Evolutionary conservation across 2,329 filamentous ascomycete genomes (phyloP).

Genomic region (Colletotrichum sp.): DNA sequence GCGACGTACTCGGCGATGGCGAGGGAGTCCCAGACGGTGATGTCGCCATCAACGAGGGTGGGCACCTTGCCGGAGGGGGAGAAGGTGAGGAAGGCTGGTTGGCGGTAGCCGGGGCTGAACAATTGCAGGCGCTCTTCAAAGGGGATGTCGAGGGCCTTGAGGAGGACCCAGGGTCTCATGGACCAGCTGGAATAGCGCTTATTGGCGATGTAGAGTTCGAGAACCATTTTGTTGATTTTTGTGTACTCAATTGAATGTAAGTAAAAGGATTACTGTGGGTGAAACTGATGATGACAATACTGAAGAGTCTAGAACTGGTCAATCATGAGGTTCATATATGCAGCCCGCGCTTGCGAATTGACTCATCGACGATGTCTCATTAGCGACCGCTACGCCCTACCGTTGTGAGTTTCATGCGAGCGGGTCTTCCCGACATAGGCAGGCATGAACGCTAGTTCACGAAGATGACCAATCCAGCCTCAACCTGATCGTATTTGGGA

Average conservation of each 20-base stretch:
- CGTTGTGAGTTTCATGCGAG: background rate
- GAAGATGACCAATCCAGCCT: background rate
- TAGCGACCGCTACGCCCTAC: background rate
- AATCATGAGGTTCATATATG: background rate
- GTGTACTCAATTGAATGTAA: background rate
- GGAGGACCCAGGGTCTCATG: slow-evolving; percentile 50
- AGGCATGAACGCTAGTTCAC: background rate
- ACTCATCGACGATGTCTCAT: background rate
- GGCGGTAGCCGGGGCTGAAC: slow-evolving; percentile 34
- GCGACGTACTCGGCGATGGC: slow-evolving; percentile 54
- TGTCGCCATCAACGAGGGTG: slow-evolving; percentile 37
- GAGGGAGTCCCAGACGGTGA: slow-evolving; percentile 49
- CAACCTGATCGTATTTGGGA: background rate
- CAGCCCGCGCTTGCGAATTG: background rate
- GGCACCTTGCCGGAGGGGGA: slow-evolving; percentile 49
- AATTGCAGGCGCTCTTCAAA: slow-evolving; percentile 44
- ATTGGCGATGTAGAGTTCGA: slow-evolving; percentile 46
- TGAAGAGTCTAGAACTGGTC: background rate
- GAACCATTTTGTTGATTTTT: slow-evolving; percentile 32
- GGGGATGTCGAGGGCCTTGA: slow-evolving; percentile 46
- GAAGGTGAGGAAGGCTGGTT: slow-evolving; percentile 39
- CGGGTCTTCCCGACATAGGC: background rate
- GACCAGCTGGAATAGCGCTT: slow-evolving; percentile 54
- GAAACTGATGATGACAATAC: background rate
- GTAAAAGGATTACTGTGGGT: fast-evolving